Percentiles rank a stretch among this genome's conserved stretches.
These are phyloP conservation scores for Hyphodiscus sp. DNA, from an alignment of 2,329 filamentous ascomycete species.

Conservation along the genomic window DNA sequence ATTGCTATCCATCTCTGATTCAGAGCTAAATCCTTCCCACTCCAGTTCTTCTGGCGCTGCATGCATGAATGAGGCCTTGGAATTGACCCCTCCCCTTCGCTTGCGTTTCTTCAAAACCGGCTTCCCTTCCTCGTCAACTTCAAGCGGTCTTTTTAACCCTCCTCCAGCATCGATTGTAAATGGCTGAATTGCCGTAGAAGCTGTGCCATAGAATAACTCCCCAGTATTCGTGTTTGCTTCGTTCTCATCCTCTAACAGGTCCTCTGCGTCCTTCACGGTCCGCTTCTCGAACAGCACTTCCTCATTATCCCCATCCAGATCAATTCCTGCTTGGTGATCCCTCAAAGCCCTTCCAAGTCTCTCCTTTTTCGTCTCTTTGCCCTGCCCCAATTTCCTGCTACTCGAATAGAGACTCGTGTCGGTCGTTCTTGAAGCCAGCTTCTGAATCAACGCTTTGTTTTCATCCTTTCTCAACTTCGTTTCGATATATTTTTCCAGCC, in stretches of 20 bases:
- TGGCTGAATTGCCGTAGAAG: constrained; percentile 5
- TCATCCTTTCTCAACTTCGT: constrained; percentile 94
- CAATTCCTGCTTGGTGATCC: constrained; percentile 58
- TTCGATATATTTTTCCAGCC: constrained; percentile 67
- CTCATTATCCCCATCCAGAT: constrained; percentile 34
- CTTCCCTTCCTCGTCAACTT: constrained; percentile 66
- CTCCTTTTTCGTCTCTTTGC: constrained; percentile 65
- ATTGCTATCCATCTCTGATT: constrained; percentile 34
- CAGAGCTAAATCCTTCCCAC: constrained; percentile 57
- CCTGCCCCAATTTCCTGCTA: constrained; percentile 68
- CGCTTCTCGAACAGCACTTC: constrained; percentile 47
- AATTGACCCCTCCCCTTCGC: constrained; percentile 56
- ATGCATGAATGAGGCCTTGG: constrained; percentile 46
- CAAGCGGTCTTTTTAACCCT: constrained; percentile 81
- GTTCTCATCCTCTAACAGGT: constrained; percentile 25
- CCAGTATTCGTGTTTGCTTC: constrained; percentile 6
- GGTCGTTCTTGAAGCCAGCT: constrained; percentile 70
- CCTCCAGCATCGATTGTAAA: constrained; percentile 49
- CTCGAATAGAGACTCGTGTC: constrained; percentile 79
- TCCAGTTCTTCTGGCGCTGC: constrained; percentile 40
- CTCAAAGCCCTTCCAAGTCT: constrained; percentile 55
- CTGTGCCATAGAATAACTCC: constrained; percentile 2
- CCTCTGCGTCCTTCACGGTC: constrained; percentile 25
- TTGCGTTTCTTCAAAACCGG: constrained; percentile 81
- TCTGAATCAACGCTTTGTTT: constrained; percentile 74